Evolutionary conservation across 306 rosid species (phyloP), one percentile per base, ranked within the genome.

Genomic region (Trifolium dubium): DNA sequence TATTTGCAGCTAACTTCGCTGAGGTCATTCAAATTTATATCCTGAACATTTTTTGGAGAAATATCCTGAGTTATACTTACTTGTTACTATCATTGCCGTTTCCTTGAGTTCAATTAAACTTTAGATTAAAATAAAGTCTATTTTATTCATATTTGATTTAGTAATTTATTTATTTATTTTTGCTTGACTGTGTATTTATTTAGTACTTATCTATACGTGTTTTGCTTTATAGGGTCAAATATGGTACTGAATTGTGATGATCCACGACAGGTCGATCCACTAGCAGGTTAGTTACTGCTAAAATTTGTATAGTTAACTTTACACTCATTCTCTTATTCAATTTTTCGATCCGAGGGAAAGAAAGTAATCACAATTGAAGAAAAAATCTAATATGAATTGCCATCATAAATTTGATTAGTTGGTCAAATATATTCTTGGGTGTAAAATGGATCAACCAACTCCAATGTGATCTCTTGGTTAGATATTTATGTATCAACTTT

Each of bases 231-330:
- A 58, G 64, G 64, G 39, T 29, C 35, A 12, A 58, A 58, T 29
- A 58, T 58, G 64, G 39, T 17, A 58, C 12, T 58, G 18, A 58
- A 58, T 12, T 12, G 5, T 14, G 39, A 29, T 30, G 64, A 58
- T 58, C 8, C 10, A 29, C 5, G 37, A 34, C 37, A 34, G 9
- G 39, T 28, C 17, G 35, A 58, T 58, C 64, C 17, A 58, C 35
- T 58, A 29, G 64, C 64, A 58, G 64, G 64, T 58, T 29, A 29
- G 12, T 55, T 58, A 29, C 35, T 58, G 39, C 64, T 58, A 28
- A 29, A 58, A 30, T 14, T 58, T 58, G 12, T 5, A 58, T 29
- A 30, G 17, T 29, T 29, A 11, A 28, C 9, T 58, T 10, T 9
- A 23, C 34, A 56, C 62, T 23, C 23, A 23, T 23, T 23, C 23